Evolutionary conservation across 805 yeast genomes (phyloP).

Genomic region (Wickerhamiella galacta): DNA sequence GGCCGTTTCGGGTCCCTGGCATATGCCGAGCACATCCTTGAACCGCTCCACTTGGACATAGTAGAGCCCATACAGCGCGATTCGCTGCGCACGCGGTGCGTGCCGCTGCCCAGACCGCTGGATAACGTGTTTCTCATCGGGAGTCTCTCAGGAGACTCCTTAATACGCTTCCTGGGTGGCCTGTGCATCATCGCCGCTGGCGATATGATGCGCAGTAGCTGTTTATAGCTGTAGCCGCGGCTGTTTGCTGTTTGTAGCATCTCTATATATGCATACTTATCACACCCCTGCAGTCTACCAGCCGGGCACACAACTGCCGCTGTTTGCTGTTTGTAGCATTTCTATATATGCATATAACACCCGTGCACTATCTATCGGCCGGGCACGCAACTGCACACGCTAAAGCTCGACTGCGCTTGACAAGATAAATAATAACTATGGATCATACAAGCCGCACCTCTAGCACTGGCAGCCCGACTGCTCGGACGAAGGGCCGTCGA

Average conservation of each 20-base stretch:
- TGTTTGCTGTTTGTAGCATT: not conserved
- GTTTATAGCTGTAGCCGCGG: no score
- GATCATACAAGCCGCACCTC: no score
- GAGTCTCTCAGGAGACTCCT: conserved; percentile 19
- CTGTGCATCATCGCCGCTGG: conserved; percentile 16
- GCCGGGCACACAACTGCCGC: no score
- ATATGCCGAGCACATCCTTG: no score
- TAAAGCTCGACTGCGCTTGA: no score
- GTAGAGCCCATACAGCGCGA: no score
- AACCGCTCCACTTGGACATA: no score
- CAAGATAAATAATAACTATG: no score
- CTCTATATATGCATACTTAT: not conserved
- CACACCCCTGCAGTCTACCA: not conserved
- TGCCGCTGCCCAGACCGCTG: not conserved
- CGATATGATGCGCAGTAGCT: no score
- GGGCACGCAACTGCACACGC: no score
- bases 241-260: not conserved
- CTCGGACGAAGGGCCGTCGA: conserved; percentile 8
- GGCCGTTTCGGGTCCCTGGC: no score
- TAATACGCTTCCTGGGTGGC: conserved; percentile 19
- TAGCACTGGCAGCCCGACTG: conserved; percentile 15
- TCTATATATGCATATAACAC: not conserved
- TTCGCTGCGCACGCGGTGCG: no score
- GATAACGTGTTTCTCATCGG: conserved; percentile 17
- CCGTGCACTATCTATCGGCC: not conserved